phyloP scores from a whole-genome alignment of 1,139 yeast genomes.

The Yamadazyma taylorii region DNA sequence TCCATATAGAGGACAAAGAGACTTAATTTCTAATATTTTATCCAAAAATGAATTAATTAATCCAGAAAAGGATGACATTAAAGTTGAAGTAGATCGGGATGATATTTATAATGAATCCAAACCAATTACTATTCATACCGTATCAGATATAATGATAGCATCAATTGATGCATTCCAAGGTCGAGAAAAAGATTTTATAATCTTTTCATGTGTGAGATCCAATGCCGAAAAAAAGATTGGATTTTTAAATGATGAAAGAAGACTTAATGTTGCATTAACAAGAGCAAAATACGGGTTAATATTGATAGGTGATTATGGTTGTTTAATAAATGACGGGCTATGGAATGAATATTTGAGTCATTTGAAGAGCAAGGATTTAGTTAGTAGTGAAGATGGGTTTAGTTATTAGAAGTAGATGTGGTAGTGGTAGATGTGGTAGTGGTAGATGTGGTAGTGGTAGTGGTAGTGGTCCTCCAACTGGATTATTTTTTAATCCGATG shows the following conservation, averaged over 20 bases:
- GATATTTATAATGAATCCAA: constrained; percentile 50
- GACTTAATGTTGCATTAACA: constrained; percentile 63
- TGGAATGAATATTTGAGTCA: constrained; percentile 56
- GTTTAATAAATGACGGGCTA: constrained; percentile 49
- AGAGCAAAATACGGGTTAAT: constrained; percentile 60
- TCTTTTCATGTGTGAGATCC: constrained; percentile 63
- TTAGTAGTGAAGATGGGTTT: constrained; percentile 12
- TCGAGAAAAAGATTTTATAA: constrained; percentile 57
- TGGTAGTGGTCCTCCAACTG: too few relatives aligned
- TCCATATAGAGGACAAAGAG: constrained; percentile 74
- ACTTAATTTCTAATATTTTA: constrained; percentile 51
- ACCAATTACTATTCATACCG: constrained; percentile 57
- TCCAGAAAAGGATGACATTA: constrained; percentile 50
- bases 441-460: too few relatives aligned
- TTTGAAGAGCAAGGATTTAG: constrained; percentile 23
- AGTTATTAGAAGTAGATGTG: background rate
- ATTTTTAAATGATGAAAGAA: constrained; percentile 55
- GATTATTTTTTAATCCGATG: too few relatives aligned
- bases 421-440: too few relatives aligned
- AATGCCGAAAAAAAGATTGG: constrained; percentile 53
- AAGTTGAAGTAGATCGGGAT: constrained; percentile 56
- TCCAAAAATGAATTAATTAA: constrained; percentile 54
- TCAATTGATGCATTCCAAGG: constrained; percentile 71
- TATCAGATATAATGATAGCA: constrained; percentile 68
- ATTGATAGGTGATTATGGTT: constrained; percentile 55